Evolutionary conservation across 495 filamentous ascomycete species (phyloP).

Genomic region (Cairneyella variabilis): DNA sequence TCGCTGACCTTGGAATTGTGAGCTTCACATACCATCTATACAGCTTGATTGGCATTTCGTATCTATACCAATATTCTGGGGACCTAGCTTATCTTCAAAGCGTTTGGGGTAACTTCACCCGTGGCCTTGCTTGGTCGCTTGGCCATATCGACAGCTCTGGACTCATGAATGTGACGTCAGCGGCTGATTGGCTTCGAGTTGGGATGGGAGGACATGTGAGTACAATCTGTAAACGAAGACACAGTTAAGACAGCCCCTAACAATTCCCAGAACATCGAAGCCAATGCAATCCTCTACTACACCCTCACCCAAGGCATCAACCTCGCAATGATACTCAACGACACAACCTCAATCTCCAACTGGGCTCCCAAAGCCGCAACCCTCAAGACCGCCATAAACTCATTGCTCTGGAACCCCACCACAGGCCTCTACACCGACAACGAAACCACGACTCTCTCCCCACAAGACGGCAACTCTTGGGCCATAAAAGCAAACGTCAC

Average conservation of each 20-base stretch:
- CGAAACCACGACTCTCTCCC: conserved; percentile 40
- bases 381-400: conserved; percentile 42
- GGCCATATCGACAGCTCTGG: conserved; percentile 45
- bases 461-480: conserved; percentile 22
- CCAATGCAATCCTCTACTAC: conserved; percentile 40
- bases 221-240: too few species aligned
- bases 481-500: conserved; percentile 30
- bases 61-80: conserved; percentile 53
- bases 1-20: neutral
- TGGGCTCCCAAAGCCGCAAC: conserved; percentile 39
- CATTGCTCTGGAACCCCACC: conserved; percentile 45
- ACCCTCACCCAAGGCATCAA: conserved; percentile 28
- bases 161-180: conserved; percentile 49
- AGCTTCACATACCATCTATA: conserved; percentile 52
- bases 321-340: conserved; percentile 1
- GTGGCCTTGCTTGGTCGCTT: conserved; percentile 50
- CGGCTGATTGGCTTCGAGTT: conserved; percentile 42
- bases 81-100: conserved; percentile 44
- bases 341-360: conserved; percentile 25
- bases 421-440: conserved; percentile 54
- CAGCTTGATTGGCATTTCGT: conserved; percentile 57
- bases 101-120: conserved; percentile 48
- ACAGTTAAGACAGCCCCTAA: neutral
- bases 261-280: conserved; percentile 11
- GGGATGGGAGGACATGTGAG: conserved; percentile 12